Conservation (phyloP, 2,329 filamentous ascomycete genomes). For the Aspergillus thermomutatus region DNA sequence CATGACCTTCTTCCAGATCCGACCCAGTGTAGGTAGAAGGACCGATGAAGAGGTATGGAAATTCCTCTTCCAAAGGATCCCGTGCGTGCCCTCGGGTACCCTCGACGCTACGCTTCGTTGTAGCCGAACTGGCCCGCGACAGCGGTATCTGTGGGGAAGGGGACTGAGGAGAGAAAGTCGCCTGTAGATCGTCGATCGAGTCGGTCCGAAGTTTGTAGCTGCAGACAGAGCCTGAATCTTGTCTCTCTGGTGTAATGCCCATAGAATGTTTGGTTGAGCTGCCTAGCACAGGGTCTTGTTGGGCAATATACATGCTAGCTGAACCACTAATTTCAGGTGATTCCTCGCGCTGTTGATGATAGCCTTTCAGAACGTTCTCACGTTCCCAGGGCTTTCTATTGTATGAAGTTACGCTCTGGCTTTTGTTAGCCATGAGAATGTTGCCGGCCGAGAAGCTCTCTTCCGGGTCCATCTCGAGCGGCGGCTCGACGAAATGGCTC, state of each 20-base stretch:
- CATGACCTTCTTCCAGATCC: constrained; percentile 12
- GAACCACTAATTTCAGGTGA: constrained; percentile 12
- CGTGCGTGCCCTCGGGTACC: constrained; percentile 60
- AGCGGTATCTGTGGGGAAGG: constrained; percentile 24
- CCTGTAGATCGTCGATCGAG: constrained; percentile 14
- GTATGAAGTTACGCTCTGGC: constrained; percentile 43
- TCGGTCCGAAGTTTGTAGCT: constrained; percentile 17
- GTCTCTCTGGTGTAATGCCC: constrained; percentile 18
- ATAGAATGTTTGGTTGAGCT: constrained; percentile 15
- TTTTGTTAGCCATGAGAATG: constrained; percentile 14
- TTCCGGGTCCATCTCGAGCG: constrained; percentile 48
- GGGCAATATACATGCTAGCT: constrained; percentile 11
- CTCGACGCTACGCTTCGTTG: constrained; percentile 37
- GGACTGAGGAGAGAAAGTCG: constrained; percentile 24
- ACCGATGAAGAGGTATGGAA: constrained; percentile 73
- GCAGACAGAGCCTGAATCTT: constrained; percentile 24
- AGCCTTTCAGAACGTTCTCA: constrained; percentile 51
- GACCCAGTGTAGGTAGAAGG: constrained; percentile 47
- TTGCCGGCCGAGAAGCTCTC: constrained; percentile 27
- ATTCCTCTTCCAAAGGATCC: constrained; percentile 62
- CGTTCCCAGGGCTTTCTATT: constrained; percentile 50
- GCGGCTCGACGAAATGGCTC: constrained; percentile 56
- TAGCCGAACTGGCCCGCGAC: constrained; percentile 28
- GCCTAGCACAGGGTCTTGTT: constrained; percentile 9
- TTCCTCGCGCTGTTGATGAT: constrained; percentile 39